These are phyloP conservation scores for Acrocalymma vagum DNA, from an alignment of 2,329 filamentous ascomycete species.

Conservation along the genomic window DNA sequence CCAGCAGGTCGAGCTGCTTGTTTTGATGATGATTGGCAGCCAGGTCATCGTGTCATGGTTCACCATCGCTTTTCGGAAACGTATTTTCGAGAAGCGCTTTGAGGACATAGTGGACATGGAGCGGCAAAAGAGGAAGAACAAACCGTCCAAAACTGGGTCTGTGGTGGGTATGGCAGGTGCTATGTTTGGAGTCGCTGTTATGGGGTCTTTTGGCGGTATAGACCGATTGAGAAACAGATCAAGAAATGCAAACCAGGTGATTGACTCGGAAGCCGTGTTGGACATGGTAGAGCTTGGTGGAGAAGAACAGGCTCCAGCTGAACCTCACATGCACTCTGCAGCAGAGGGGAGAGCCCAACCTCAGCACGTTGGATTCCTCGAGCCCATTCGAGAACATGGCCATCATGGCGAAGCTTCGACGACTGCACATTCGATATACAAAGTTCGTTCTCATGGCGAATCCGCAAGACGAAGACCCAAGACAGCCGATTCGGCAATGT, in stretches of 20 bases:
- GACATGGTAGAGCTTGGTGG: too few species aligned
- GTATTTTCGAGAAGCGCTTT: slow-evolving; percentile 32
- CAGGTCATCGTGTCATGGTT: slow-evolving; percentile 29
- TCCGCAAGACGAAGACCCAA: slow-evolving; percentile 23
- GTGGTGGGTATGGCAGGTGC: slow-evolving; percentile 30
- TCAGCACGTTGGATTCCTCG: slow-evolving; percentile 30
- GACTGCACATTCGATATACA: slow-evolving; percentile 30
- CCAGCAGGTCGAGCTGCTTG: slow-evolving; percentile 22
- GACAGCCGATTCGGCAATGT: slow-evolving; percentile 20
- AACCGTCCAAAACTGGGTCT: slow-evolving; percentile 21
- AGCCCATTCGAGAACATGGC: slow-evolving; percentile 22
- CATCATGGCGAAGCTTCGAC: slow-evolving; percentile 22
- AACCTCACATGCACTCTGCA: too few species aligned
- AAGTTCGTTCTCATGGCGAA: slow-evolving; percentile 21
- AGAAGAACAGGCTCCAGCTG: slow-evolving; percentile 4
- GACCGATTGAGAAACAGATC: too few species aligned
- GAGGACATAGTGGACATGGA: slow-evolving; percentile 30
- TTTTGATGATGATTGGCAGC: slow-evolving; percentile 32
- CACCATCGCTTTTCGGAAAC: slow-evolving; percentile 28
- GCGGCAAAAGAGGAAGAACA: slow-evolving; percentile 26
- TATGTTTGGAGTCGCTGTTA: slow-evolving; percentile 30
- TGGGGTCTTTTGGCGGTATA: slow-evolving; percentile 33
- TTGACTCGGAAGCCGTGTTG: too few species aligned
- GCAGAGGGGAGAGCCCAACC: slow-evolving; percentile 14
- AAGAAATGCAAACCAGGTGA: too few species aligned